Conservation (phyloP, 305 asterid genomes). For the Rubia tinctorum region DNA sequence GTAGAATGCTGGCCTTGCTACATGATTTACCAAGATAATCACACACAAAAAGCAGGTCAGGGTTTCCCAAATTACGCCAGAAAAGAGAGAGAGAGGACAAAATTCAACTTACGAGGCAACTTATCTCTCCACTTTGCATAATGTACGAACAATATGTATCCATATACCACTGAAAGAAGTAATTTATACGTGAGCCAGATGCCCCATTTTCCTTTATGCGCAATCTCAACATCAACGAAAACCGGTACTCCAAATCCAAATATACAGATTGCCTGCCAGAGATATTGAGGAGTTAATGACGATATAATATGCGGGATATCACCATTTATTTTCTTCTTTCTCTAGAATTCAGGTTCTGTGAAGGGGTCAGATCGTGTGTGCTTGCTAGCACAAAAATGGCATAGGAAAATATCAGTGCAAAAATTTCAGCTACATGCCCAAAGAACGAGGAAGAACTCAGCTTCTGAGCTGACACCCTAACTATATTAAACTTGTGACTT, state of each 20-base stretch:
- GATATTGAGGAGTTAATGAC: slow-evolving; percentile 5
- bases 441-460: too few relatives aligned
- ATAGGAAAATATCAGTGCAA: not conserved
- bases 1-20: slow-evolving; percentile 48
- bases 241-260: slow-evolving; percentile 37
- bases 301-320: not conserved
- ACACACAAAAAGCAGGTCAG: not conserved
- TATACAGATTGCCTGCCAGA: slow-evolving; percentile 28
- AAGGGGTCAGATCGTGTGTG: not conserved
- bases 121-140: slow-evolving; percentile 38
- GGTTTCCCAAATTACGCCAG: not conserved
- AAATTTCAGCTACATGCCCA: too few relatives aligned
- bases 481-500: not conserved
- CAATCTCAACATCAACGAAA: slow-evolving; percentile 20
- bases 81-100: not conserved
- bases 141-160: slow-evolving; percentile 32
- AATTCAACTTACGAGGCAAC: slow-evolving; percentile 33
- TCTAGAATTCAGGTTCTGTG: not conserved
- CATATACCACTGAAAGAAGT: slow-evolving; percentile 39
- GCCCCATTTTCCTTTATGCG: slow-evolving; percentile 32
- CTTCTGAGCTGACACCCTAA: not conserved
- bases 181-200: slow-evolving; percentile 39
- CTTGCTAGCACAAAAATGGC: not conserved
- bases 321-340: not conserved
- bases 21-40: slow-evolving; percentile 9